A percentile compares a stretch with the other conserved stretches of the same genome.
phyloP scores from a whole-genome alignment of 2,329 filamentous ascomycete species.

The Pezicula radicicola region DNA sequence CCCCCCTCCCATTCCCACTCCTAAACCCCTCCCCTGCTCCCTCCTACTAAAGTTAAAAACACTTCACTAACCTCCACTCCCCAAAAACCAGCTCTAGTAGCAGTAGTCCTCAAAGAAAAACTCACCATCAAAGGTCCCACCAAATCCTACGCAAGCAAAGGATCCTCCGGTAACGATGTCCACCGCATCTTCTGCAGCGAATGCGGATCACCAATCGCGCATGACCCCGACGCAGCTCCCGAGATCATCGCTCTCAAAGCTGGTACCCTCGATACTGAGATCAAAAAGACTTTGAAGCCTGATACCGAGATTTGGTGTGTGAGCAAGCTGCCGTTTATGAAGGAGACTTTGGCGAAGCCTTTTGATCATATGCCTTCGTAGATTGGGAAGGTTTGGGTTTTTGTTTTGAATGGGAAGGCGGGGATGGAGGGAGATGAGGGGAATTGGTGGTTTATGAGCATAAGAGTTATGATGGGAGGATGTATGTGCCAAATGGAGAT shows the following conservation, averaged over 20 bases:
- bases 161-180: slow-evolving; percentile 58
- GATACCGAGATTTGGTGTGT: slow-evolving; percentile 69
- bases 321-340: slow-evolving; percentile 67
- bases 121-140: slow-evolving; percentile 59
- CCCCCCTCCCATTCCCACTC: background rate
- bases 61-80: background rate
- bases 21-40: background rate
- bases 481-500: background rate
- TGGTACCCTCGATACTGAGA: slow-evolving; percentile 58
- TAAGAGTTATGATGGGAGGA: background rate
- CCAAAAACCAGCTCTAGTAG: slow-evolving; percentile 52
- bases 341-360: slow-evolving; percentile 60
- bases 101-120: slow-evolving; percentile 64
- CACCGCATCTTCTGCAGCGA: slow-evolving; percentile 69
- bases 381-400: no score
- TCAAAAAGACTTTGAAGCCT: slow-evolving; percentile 67
- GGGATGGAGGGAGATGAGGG: background rate
- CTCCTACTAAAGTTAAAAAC: background rate
- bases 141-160: slow-evolving; percentile 61
- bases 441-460: no score
- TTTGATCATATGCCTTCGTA: slow-evolving; percentile 32
- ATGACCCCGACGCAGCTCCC: slow-evolving; percentile 68
- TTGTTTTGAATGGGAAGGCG: background rate
- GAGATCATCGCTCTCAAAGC: slow-evolving; percentile 69
- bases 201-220: slow-evolving; percentile 67